Evolutionary conservation across 2,329 filamentous ascomycete species (phyloP).

Genomic region (Dactylellina cionopaga): DNA sequence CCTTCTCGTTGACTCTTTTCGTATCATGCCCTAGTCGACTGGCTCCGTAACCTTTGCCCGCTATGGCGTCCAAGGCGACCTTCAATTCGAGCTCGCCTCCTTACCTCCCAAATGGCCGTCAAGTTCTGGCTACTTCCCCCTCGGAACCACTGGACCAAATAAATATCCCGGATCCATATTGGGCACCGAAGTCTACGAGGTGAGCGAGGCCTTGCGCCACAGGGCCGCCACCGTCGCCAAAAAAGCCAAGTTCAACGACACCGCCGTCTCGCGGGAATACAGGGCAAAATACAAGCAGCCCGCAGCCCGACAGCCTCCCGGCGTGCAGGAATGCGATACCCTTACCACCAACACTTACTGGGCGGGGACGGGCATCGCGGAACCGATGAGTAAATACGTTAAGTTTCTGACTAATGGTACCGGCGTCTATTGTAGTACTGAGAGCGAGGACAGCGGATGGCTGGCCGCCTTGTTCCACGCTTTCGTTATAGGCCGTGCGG

Average conservation of each 20-base stretch:
- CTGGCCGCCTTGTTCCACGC: conserved; percentile 73
- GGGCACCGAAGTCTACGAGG: conserved; percentile 75
- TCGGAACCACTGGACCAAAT: conserved; percentile 53
- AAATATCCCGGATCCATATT: conserved; percentile 71
- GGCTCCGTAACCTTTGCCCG: conserved; percentile 74
- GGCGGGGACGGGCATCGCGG: conserved; percentile 69
- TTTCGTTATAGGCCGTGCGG: conserved; percentile 68
- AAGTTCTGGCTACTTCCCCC: conserved; percentile 11
- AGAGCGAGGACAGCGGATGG: conserved; percentile 77
- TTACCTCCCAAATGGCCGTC: conserved; percentile 65
- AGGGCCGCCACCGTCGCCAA: conserved; percentile 66
- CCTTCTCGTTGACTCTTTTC: conserved; percentile 80
- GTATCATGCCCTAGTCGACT: conserved; percentile 73
- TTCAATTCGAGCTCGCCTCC: conserved; percentile 79
- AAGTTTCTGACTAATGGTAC: conserved; percentile 73
- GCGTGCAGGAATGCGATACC: conserved; percentile 72
- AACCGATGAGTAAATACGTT: conserved; percentile 74
- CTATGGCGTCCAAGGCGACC: conserved; percentile 77
- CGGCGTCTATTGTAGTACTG: conserved; percentile 75
- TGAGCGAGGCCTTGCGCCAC: conserved; percentile 70
- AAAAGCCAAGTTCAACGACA: conserved; percentile 67
- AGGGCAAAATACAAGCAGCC: conserved; percentile 66
- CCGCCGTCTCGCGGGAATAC: conserved; percentile 65
- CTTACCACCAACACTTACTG: conserved; percentile 79
- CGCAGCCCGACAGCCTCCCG: conserved; percentile 65